These are phyloP conservation scores for Populus hybrid DNA, from an alignment of 441 rosid species.

Conservation along the genomic window DNA sequence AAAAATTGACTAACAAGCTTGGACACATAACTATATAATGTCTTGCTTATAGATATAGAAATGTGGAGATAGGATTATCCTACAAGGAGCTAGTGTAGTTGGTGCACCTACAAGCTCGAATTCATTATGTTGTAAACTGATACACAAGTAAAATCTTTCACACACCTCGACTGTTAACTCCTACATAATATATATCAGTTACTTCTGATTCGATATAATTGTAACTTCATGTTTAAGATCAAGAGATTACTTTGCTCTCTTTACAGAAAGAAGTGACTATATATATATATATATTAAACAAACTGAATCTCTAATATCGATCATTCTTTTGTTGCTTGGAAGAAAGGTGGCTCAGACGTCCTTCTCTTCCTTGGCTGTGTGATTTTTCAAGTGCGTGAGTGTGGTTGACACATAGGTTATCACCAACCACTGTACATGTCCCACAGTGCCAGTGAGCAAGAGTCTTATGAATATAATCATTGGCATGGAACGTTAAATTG, in stretches of 20 bases:
- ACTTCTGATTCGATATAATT: neutral
- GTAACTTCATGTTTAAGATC: constrained; percentile 17
- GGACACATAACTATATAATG: neutral
- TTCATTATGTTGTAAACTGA: neutral
- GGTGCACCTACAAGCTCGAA: constrained; percentile 27
- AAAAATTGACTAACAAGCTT: neutral
- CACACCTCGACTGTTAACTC: neutral
- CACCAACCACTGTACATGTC: constrained; percentile 21
- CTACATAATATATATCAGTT: neutral
- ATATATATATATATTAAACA: neutral
- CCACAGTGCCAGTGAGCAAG: neutral
- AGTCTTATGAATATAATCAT: constrained; percentile 17
- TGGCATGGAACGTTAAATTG: neutral
- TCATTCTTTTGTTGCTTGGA: constrained; percentile 24
- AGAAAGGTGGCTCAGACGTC: constrained; percentile 38
- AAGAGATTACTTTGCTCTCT: constrained; percentile 7
- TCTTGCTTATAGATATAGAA: neutral
- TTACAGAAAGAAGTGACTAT: neutral
- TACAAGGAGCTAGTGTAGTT: constrained; percentile 19
- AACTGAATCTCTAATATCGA: neutral
- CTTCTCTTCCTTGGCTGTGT: constrained; percentile 17
- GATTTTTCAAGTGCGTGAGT: neutral
- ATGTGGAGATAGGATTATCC: neutral
- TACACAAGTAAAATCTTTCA: neutral
- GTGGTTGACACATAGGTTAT: constrained; percentile 12